A percentile compares a stretch with the other conserved stretches of the same genome.
Conservation (phyloP, 768 basidiomycete genomes). For the Trametes elegans region DNA sequence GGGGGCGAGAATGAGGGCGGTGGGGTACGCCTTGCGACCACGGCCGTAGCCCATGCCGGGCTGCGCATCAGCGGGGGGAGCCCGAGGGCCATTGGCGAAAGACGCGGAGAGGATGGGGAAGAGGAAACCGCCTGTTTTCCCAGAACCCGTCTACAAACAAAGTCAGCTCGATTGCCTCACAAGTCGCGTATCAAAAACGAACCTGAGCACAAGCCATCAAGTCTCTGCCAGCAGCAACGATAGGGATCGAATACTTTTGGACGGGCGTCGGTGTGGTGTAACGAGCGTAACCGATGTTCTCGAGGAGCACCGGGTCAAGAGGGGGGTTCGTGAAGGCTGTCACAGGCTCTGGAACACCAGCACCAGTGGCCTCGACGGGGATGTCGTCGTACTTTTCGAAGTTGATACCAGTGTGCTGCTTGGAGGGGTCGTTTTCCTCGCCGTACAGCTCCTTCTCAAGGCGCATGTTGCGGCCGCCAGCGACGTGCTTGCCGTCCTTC, state of each 20-base stretch:
- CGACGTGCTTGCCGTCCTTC: slow-evolving; percentile 85
- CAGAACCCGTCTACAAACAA: slow-evolving; percentile 88
- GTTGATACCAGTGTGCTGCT: slow-evolving; percentile 97
- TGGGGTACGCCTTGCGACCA: slow-evolving; percentile 89
- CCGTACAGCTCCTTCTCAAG: slow-evolving; percentile 97
- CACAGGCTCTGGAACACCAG: slow-evolving; percentile 95
- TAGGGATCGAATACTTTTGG: slow-evolving; percentile 99
- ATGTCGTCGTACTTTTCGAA: slow-evolving; percentile 99
- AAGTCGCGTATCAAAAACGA: slow-evolving; percentile 26
- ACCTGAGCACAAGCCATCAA: slow-evolving; percentile 96
- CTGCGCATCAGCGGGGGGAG: slow-evolving; percentile 56
- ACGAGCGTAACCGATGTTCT: slow-evolving; percentile 91
- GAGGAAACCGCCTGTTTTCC: slow-evolving; percentile 98
- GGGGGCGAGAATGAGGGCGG: slow-evolving; percentile 95
- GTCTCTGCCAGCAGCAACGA: slow-evolving; percentile 86
- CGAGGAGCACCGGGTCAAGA: slow-evolving; percentile 88
- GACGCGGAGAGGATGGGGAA: slow-evolving; percentile 98
- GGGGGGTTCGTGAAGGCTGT: slow-evolving; percentile 83
- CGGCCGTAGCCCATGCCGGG: slow-evolving; percentile 52
- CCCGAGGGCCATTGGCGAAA: slow-evolving; percentile 77
- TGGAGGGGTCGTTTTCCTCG: slow-evolving; percentile 77
- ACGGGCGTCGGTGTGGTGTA: slow-evolving; percentile 97
- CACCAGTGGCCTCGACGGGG: slow-evolving; percentile 97
- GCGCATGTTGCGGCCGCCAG: slow-evolving; percentile 81
- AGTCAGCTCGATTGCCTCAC: slow-evolving; percentile 16